Percentiles rank a stretch among this genome's conserved stretches.
These are phyloP conservation scores for Dissophora globulifera DNA, from an alignment of 192 early-diverging fungal genomes.

Conservation along the genomic window DNA sequence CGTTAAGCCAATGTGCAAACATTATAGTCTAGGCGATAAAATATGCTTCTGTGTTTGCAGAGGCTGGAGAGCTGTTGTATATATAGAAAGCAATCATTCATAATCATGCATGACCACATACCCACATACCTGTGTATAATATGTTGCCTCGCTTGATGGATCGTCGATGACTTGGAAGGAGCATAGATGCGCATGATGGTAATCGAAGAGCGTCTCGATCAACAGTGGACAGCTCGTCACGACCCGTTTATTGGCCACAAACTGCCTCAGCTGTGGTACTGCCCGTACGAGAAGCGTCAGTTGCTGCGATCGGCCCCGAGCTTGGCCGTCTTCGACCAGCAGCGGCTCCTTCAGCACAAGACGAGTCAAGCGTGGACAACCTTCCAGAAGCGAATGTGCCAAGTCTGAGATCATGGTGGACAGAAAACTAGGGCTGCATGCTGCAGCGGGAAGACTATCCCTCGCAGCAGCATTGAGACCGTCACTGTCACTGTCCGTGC, in stretches of 20 bases:
- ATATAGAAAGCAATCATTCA: not conserved
- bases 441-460: not conserved
- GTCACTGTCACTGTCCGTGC: constrained; percentile 5
- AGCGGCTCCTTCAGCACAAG: constrained; percentile 30
- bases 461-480: constrained; percentile 5
- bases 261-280: constrained; percentile 15
- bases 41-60: no score
- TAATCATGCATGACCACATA: not conserved
- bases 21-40: no score
- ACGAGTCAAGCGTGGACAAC: constrained; percentile 15
- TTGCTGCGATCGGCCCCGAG: constrained; percentile 3
- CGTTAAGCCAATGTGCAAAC: no score
- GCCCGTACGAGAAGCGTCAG: not conserved
- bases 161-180: constrained; percentile 29
- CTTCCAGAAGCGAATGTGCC: constrained; percentile 19
- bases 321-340: constrained; percentile 2
- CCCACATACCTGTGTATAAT: not conserved
- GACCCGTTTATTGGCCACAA: constrained; percentile 15
- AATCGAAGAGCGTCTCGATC: constrained; percentile 19
- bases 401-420: constrained; percentile 16
- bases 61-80: no score
- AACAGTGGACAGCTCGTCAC: constrained; percentile 11
- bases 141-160: not conserved
- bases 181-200: constrained; percentile 20
- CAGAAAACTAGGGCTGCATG: not conserved